phyloP scores from a whole-genome alignment of 2,329 filamentous ascomycete species.

The Xylaria sp. region DNA sequence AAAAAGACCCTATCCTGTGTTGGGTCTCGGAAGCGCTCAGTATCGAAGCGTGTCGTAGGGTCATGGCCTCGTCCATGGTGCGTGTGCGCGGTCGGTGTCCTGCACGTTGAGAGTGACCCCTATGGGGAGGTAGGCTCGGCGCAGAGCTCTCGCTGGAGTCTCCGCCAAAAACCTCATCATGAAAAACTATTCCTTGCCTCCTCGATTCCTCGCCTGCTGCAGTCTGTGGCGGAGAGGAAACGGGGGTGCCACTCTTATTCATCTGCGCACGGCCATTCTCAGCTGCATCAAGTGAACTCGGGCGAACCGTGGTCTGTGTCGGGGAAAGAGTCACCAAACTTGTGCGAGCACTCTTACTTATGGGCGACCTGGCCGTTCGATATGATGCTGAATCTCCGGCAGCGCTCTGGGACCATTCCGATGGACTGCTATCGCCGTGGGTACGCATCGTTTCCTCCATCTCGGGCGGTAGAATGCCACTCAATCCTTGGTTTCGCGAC shows the following conservation, averaged over 20 bases:
- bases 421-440: constrained; percentile 35
- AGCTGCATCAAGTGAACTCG: constrained; percentile 59
- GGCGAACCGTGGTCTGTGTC: constrained; percentile 48
- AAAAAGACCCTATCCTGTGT: constrained; percentile 63
- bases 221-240: constrained; percentile 39
- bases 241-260: constrained; percentile 25
- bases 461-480: constrained; percentile 38
- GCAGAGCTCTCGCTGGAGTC: constrained; percentile 46
- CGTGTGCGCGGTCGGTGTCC: constrained; percentile 49
- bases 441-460: constrained; percentile 42
- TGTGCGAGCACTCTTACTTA: constrained; percentile 22
- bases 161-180: constrained; percentile 51
- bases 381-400: constrained; percentile 27
- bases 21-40: constrained; percentile 42
- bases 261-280: constrained; percentile 31
- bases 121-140: constrained; percentile 37
- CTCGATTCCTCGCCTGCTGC: constrained; percentile 42
- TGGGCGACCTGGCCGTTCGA: constrained; percentile 21
- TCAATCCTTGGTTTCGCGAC: constrained; percentile 42
- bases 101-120: constrained; percentile 17
- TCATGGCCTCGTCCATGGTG: constrained; percentile 49
- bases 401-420: constrained; percentile 32
- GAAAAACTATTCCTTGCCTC: constrained; percentile 57
- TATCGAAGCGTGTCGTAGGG: constrained; percentile 42
- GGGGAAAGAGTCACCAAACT: constrained; percentile 29